These are phyloP conservation scores for Blastocladiella emersonii DNA, from an alignment of 371 early-diverging fungal genomes.

Conservation along the genomic window DNA sequence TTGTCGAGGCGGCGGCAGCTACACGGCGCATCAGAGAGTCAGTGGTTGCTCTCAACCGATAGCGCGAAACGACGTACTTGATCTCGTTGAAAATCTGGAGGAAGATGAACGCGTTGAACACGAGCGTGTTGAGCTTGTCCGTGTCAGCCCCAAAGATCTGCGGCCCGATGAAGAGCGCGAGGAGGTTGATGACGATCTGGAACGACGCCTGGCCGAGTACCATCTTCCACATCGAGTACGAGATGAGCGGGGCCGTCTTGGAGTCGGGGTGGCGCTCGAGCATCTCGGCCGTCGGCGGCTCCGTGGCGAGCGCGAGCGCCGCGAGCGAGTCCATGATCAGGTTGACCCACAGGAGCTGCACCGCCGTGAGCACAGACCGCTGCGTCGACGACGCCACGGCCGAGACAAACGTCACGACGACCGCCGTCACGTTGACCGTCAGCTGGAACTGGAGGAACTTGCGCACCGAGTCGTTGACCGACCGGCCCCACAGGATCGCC, in stretches of 20 bases:
- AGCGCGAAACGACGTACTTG: conserved; percentile 6
- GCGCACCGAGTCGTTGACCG: conserved; percentile 62
- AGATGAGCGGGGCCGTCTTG: conserved; percentile 46
- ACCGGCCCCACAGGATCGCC: conserved; percentile 62
- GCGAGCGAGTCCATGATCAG: conserved; percentile 69
- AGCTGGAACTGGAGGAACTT: conserved; percentile 71
- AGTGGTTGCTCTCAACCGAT: not conserved
- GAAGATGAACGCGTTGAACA: conserved; percentile 67
- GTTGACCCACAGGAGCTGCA: conserved; percentile 65
- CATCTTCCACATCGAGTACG: conserved; percentile 59
- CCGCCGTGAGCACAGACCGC: conserved; percentile 47
- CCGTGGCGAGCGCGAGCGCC: conserved; percentile 61
- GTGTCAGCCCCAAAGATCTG: conserved; percentile 15
- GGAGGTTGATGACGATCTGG: conserved; percentile 40
- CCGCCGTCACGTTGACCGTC: conserved; percentile 61
- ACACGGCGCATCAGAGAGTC: conserved; percentile 3
- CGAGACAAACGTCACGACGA: conserved; percentile 46
- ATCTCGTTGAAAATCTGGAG: conserved; percentile 54
- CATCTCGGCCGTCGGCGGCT: conserved; percentile 49
- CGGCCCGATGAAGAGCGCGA: conserved; percentile 35
- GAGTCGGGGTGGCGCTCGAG: conserved; percentile 45
- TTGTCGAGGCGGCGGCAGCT: conserved; percentile 54
- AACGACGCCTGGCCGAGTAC: conserved; percentile 48
- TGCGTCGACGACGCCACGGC: conserved; percentile 31
- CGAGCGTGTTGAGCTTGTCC: conserved; percentile 32